Evolutionary conservation across 2,329 filamentous ascomycete genomes (phyloP), one percentile per base, ranked within the genome.

Genomic region (Beauveria sp.): DNA sequence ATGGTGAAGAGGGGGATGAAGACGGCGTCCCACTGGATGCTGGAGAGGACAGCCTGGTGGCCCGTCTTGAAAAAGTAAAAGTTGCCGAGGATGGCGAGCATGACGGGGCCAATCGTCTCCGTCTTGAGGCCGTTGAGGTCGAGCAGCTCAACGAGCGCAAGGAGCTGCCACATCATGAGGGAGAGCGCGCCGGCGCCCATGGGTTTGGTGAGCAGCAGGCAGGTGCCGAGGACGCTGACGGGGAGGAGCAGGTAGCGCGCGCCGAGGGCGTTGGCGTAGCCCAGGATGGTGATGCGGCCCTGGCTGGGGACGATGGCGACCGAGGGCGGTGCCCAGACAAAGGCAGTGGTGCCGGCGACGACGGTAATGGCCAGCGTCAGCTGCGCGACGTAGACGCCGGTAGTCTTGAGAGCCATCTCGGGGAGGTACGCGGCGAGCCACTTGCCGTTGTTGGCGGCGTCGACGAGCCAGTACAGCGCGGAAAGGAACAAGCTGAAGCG

Each of bases 41-140:
- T 90, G 66, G 87, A 84, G 26, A 96, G 82, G 0, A 87, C 89
- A 14, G 93, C 93, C 75, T 97, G 93, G 74, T 99, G 94, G 63
- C 94, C 94, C 0, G 94, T 99, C 71, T 96, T 97, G 84, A 99
- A 99, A 79, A 87, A 99, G 78, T 97, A 88, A 75, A 93, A 96
- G 69, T 89, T 91, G 63, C 92, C 94, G 1, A 99, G 84, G n/a
- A 97, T 77, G 12, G 87, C 93, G 28, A 97, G 83, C 64, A 96
- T 81, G 44, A 94, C 79, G 22, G 94, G 92, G 0, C 92, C 93
- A 67, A 97, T 89, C 7, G 91, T 81, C 50, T 86, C 86, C 54
- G 83, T 79, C 18, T 87, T 84, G 44, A 88, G 72, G 63, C 75
- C 72, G 69, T 84, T 82, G 66, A 85, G 76, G 70, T 89, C 84